Base-by-base conservation (phyloP, 2,329 filamentous ascomycete genomes). In the Cladosporium halotolerans region DNA sequence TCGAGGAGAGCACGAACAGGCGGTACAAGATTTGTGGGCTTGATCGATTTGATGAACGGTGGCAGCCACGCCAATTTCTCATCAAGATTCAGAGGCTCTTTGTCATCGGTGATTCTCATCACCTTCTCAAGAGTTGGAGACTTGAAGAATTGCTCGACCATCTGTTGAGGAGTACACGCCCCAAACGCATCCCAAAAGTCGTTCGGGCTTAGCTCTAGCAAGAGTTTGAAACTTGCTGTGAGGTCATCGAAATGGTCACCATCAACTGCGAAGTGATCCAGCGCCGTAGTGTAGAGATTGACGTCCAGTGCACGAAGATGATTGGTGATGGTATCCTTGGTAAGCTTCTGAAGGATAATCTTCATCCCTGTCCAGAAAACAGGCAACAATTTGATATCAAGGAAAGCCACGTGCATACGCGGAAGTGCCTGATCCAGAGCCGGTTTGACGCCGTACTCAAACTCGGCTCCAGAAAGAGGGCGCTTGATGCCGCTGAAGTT, bases 101-200 rank as follows among this genome's bases (percentile, higher is more conserved):
- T 77, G 41, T 79, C 74, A 7, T 75, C 69, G 3, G 74, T 75
- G 56, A 74, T 75, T 58, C 77, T 75, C 10, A 91, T 76, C 6
- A 88, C 67, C n/a, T 72, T 71, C 33, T 78, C 77, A 61, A 88
- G 82, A 3, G 80, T 77, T 7, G 84, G 83, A 57, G 86, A 90
- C 55, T 80, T 81, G 62, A 93, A 88, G 41, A 96, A 81, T 58
- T 90, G 81, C 66, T 96, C 90, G n/a, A 89, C 82, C 45, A 97
- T 82, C 33, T 85, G 83, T 40, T 84, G 84, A 3, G 89, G 86
- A 1, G 88, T 86, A 47, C 92, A 88, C 31, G 89, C 82, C 47
- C 87, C 85, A 72, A 95, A 85, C 1, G 89, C 85, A 62, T 89
- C 86, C 92, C 92, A 96, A 62, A 96, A 93, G 42, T 88, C 86